Evolutionary conservation across 1,139 yeast genomes (phyloP), one percentile per base, ranked within the genome.

Genomic region (Candida tetrigidarum): DNA sequence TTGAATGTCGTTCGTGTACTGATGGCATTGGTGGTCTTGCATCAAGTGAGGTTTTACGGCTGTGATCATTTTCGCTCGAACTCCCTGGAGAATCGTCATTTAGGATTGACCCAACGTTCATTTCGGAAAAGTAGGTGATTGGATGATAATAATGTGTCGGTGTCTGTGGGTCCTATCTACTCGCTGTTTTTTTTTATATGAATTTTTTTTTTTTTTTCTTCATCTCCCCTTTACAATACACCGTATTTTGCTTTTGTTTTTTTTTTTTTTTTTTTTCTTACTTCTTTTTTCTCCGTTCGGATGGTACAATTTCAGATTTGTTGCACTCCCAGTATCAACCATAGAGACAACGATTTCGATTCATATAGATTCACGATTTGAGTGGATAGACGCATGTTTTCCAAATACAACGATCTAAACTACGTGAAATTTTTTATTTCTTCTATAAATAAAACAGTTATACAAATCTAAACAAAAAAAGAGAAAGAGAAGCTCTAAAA

Each of bases 61-160:
- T 27, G 1, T 36, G 37, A n/a, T 41, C 45, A 18, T 44, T 50
- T 11, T 62, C 69, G 22, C 51, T 50, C 39, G 62, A 64, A 39
- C 63, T 63, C 10, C 69, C 63, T 1, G 76, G 74, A 25, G 71
- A 59, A 48, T 74, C 79, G 49, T 71, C 67, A 54, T 73, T 74
- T 30, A 74, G 60, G 37, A 74, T 73, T 9, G 78, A 73, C 16
- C 79, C 79, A 32, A 74, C 78, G 57, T 74, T 74, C 80, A 74
- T 74, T 11, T 12, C 25, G n/a, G 23, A 7, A 22, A 29, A 20
- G 12, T 14, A 14, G n/a, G 10, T 34, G 36, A 32, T 32, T 11
- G 26, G 12, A 25, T 18, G 30, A 23, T 15, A 15, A 18, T 26
- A 12, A 9, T 22, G 29, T 6, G n/a, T 23, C 19, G 39, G 39